Evolutionary conservation across 2,329 filamentous ascomycete species (phyloP).

Genomic region (Rugonectria rugulosa): DNA sequence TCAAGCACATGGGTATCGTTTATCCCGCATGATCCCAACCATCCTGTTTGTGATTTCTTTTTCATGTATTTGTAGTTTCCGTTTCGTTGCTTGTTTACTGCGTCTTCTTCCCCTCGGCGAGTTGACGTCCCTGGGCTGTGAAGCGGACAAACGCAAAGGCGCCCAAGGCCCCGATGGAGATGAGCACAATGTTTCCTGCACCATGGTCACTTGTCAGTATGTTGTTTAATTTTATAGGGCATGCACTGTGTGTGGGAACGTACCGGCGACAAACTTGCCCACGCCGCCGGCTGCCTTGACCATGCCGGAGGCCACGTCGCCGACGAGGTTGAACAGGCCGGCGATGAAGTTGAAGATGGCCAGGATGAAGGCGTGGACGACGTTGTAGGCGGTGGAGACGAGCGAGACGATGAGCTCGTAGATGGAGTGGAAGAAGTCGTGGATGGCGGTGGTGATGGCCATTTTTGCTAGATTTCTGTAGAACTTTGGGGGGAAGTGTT

Average conservation of each 20-base stretch:
- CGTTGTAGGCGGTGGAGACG: conserved; percentile 43
- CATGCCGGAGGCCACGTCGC: conserved; percentile 46
- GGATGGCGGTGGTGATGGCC: conserved; percentile 47
- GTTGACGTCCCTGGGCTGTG: conserved; percentile 40
- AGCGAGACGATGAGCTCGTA: conserved; percentile 51
- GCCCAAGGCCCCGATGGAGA: conserved; percentile 43
- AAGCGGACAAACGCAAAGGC: conserved; percentile 46
- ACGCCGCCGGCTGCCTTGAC: conserved; percentile 49
- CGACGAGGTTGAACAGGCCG: conserved; percentile 46
- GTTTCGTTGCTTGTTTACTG: background rate
- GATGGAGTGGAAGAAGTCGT: conserved; percentile 50
- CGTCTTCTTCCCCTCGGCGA: conserved; percentile 26
- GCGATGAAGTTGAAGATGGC: conserved; percentile 47
- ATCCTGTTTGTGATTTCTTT: background rate
- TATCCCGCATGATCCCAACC: background rate
- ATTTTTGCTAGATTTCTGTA: conserved; percentile 31
- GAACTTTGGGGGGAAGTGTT: background rate
- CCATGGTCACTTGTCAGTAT: background rate
- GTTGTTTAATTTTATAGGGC: background rate
- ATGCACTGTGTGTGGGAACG: conserved; percentile 27
- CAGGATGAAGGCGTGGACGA: conserved; percentile 45
- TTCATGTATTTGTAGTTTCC: no score
- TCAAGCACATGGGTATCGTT: no score
- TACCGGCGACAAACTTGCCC: conserved; percentile 50
- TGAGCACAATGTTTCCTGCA: conserved; percentile 47